Percentiles rank a stretch among this genome's conserved stretches.
These are phyloP conservation scores for Dicorynia guianensis DNA, from an alignment of 306 rosid genomes.

Conservation along the genomic window DNA sequence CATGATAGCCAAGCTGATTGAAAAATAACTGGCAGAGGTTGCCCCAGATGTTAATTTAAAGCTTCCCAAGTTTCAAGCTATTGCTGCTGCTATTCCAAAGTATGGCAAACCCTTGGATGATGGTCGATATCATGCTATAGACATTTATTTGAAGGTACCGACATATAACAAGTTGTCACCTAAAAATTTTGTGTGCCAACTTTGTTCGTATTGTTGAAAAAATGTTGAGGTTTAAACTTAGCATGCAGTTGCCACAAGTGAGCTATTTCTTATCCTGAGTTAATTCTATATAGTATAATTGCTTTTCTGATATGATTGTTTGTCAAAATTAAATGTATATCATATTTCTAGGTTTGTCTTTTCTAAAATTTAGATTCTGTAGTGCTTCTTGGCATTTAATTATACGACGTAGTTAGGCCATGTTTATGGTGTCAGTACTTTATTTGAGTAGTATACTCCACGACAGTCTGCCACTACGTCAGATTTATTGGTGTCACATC, in stretches of 20 bases:
- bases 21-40: slow-evolving; percentile 97
- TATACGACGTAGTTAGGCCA: not conserved
- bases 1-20: slow-evolving; percentile 94
- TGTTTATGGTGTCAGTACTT: slow-evolving; percentile 19
- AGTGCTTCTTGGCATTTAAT: not conserved
- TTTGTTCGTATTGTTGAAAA: not conserved
- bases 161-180: slow-evolving; percentile 12
- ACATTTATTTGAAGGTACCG: slow-evolving; percentile 90
- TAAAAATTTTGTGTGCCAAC: not conserved
- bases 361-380: not conserved
- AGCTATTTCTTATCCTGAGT: slow-evolving; percentile 23
- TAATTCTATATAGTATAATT: not conserved
- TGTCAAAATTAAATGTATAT: too few species aligned
- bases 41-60: slow-evolving; percentile 96
- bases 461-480: not conserved
- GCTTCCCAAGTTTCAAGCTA: slow-evolving; percentile 87
- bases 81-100: slow-evolving; percentile 95
- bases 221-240: not conserved
- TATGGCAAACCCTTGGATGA: slow-evolving; percentile 95
- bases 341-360: too few species aligned
- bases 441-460: slow-evolving; percentile 12
- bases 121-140: slow-evolving; percentile 94
- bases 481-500: not conserved
- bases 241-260: slow-evolving; percentile 13
- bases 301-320: slow-evolving; percentile 8